Conservation (phyloP, 1,284 basidiomycete genomes). For the Coriolopsis trogii region DNA sequence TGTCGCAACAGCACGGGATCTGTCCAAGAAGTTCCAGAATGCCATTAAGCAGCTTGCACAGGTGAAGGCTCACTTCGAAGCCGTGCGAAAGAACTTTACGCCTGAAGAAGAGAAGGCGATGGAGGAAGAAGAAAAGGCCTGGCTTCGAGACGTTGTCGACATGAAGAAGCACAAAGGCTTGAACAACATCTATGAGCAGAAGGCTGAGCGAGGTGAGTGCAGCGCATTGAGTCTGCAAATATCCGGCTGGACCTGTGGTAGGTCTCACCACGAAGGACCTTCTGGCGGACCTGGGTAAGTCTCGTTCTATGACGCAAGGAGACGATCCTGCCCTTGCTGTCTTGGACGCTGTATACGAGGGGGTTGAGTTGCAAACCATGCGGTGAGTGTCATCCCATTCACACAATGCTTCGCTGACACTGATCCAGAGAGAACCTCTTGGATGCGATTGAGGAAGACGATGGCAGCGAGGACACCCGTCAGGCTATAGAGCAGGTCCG, state of each 20-base stretch:
- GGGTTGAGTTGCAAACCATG: neutral
- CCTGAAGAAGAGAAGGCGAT: neutral
- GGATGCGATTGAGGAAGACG: neutral
- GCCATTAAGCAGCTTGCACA: neutral
- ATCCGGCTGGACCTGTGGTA: neutral
- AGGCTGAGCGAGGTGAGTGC: neutral
- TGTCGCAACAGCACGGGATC: neutral
- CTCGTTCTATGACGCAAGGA: neutral
- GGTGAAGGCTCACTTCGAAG: neutral
- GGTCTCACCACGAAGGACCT: neutral
- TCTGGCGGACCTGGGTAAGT: neutral
- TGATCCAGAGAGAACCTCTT: neutral
- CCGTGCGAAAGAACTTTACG: neutral
- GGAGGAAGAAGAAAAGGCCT: neutral
- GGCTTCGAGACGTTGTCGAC: neutral
- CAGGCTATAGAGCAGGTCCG: neutral
- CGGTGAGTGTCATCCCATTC: neutral
- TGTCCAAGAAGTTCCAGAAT: neutral
- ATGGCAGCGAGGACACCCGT: neutral
- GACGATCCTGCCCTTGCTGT: neutral
- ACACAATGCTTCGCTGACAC: neutral
- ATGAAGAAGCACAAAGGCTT: neutral
- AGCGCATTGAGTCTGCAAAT: neutral
- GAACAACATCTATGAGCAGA: neutral
- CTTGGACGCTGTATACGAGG: neutral